Base-by-base conservation (phyloP, 2,329 filamentous ascomycete species). In the Achaetomium macrosporum region DNA sequence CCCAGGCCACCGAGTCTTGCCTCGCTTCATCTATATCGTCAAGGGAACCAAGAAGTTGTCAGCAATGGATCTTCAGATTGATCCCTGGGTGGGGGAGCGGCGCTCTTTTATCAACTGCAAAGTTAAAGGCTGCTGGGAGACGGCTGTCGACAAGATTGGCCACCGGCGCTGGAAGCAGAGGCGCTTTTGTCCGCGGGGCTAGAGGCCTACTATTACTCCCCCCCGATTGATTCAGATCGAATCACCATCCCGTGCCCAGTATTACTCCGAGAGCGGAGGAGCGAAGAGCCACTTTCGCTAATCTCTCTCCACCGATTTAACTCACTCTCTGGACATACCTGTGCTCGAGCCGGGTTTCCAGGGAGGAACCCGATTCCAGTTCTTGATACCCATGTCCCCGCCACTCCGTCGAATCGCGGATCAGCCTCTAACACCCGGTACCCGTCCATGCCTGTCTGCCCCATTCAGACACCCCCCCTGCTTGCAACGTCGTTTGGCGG, bases 141-240 rank as follows among this genome's bases (percentile, higher is more conserved):
- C 48, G 42, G 53, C 53, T 36, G 46, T 49, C 42, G 50, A 54
- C 51, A 43, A 47, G 53, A 56, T 58, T 54, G 50, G 50, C 42
- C 55, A 53, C 54, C 57, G 51, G 42, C 19, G 35, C 36, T 47
- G 50, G 44, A 37, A 35, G 8, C 49, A 35, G 31, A 46, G 47
- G 20, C 45, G 51, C 25, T 33, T n/a, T 42, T 46, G 40, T 40
- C 54, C 29, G 48, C 46, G 19, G 37, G 37, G 46, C 40, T 53
- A 39, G 16, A 44, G 37, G 48, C 47, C 31, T 50, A 47, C 50
- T 50, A 12, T 35, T 25, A 25, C 7, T 25, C 41, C 44, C n/a
- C 30, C 54, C 56, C 54, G 51, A 56, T 57, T 58, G 55, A 57
- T 45, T 55, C 57, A 58, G 54, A 59, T 62, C 57, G 49, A 58